Evolutionary conservation across 2,329 filamentous ascomycete species (phyloP).

Genomic region (Botrytis porri): DNA sequence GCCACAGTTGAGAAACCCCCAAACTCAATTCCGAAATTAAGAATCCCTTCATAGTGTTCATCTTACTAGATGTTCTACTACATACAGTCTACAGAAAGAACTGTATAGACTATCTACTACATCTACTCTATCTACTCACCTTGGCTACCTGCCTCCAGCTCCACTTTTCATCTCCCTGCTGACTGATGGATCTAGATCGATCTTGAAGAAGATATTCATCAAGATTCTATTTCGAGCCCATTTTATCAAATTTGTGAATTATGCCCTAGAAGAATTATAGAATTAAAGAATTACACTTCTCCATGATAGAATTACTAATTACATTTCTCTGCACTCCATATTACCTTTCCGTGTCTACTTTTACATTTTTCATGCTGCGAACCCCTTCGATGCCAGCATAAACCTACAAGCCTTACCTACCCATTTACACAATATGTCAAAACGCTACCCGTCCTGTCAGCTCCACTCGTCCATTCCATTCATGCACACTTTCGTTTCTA

Average conservation of each 20-base stretch:
- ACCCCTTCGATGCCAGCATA: background rate
- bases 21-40: background rate
- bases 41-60: background rate
- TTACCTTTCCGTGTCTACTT: background rate
- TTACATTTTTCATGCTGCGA: background rate
- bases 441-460: background rate
- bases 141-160: background rate
- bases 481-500: background rate
- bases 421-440: background rate
- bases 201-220: background rate
- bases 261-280: background rate
- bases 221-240: background rate
- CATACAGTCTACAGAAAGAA: background rate
- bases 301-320: background rate
- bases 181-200: slow-evolving; percentile 7
- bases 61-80: background rate
- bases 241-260: background rate
- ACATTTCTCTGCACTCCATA: background rate
- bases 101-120: background rate
- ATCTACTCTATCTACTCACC: background rate
- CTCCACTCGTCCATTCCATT: background rate
- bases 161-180: slow-evolving; percentile 6
- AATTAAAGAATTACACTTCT: no score
- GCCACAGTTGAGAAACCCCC: background rate
- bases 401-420: background rate